phyloP scores from a whole-genome alignment of 108 stramenopile species.

The Pseudonitzschia delicatissima region DNA sequence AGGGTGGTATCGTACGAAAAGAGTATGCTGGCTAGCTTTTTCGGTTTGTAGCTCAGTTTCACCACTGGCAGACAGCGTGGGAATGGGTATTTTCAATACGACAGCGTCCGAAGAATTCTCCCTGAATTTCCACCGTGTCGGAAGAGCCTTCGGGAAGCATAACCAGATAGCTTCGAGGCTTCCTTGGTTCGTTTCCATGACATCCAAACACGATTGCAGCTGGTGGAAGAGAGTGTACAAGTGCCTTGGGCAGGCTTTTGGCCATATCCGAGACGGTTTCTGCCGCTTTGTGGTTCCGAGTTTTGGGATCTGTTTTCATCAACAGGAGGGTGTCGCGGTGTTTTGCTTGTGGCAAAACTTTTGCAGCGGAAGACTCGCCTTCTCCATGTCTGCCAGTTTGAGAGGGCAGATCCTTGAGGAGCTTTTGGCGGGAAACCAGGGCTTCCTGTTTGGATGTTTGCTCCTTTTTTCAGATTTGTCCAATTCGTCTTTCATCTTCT shows the following conservation, averaged over 20 bases:
- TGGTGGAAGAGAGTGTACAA: conserved; percentile 73
- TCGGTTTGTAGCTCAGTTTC: conserved; percentile 7
- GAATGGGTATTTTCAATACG: conserved; percentile 35
- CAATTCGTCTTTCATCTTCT: conserved; percentile 28
- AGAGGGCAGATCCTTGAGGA: conserved; percentile 47
- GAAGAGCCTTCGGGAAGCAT: too few species aligned
- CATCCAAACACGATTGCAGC: conserved; percentile 58
- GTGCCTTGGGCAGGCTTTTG: conserved; percentile 47
- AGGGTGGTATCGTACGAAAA: conserved; percentile 22
- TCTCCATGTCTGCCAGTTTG: conserved; percentile 58
- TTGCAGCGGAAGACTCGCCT: conserved; percentile 55
- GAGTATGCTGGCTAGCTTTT: conserved; percentile 21
- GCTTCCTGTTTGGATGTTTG: conserved; percentile 30
- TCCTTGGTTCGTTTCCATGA: conserved; percentile 5
- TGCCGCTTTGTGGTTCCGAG: conserved; percentile 36
- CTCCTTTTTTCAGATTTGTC: conserved; percentile 22
- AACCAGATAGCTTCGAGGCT: background rate
- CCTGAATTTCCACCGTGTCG: too few species aligned
- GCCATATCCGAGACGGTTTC: conserved; percentile 52
- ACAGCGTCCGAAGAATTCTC: conserved; percentile 8
- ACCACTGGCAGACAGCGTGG: conserved; percentile 11
- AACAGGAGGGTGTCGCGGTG: background rate
- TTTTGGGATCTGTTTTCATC: conserved; percentile 20
- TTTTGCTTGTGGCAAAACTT: conserved; percentile 40
- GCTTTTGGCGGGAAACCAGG: conserved; percentile 27